Evolutionary conservation across 306 rosid species (phyloP).

Genomic region (Rosa rugosa): DNA sequence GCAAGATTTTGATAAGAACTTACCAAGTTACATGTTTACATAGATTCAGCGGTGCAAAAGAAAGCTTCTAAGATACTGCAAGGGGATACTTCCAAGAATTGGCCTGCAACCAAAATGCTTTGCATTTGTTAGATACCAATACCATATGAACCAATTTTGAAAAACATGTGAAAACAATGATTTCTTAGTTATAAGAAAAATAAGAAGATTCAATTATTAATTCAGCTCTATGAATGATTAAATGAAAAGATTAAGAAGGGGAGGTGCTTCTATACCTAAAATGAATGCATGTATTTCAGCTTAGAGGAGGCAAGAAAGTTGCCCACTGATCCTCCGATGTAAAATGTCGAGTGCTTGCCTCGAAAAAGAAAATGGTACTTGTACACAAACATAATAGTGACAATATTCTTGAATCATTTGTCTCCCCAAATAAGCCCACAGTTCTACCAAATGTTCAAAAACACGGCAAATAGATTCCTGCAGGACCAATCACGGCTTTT

Average conservation of each 20-base stretch:
- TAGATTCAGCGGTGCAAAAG: constrained; percentile 20
- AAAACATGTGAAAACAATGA: neutral
- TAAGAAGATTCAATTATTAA: neutral
- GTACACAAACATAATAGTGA: constrained; percentile 22
- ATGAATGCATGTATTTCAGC: no score
- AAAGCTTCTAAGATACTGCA: constrained; percentile 26
- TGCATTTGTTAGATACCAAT: constrained; percentile 14
- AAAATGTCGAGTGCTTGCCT: no score
- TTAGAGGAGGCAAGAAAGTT: no score
- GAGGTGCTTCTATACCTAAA: no score
- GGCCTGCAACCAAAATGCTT: constrained; percentile 40
- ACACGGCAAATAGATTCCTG: constrained; percentile 40
- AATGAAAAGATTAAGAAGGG: neutral
- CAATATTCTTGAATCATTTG: constrained; percentile 23
- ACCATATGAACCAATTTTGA: neutral
- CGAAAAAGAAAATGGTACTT: neutral
- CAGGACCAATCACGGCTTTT: constrained; percentile 51
- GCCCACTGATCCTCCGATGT: no score
- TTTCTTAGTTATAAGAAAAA: constrained; percentile 18
- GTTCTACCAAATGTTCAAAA: constrained; percentile 23
- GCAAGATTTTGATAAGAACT: neutral
- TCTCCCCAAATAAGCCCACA: constrained; percentile 22
- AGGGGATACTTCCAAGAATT: neutral
- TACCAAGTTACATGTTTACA: constrained; percentile 81
- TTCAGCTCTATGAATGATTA: neutral